Conservation (phyloP, 2,329 filamentous ascomycete species). For the Neocatenulostroma microsporum region DNA sequence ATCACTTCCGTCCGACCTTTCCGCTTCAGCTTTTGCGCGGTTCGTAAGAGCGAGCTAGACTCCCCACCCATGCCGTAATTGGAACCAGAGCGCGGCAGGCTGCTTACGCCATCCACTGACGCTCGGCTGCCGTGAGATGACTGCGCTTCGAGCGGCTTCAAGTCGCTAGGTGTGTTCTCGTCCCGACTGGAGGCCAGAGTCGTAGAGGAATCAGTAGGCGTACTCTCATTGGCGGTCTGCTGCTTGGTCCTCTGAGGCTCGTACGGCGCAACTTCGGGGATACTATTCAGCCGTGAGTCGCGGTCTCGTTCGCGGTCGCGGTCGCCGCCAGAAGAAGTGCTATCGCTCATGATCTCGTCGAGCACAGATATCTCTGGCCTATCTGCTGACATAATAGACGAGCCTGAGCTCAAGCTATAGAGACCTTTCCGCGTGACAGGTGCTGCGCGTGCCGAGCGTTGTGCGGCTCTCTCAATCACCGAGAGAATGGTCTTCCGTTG, state of each 20-base stretch:
- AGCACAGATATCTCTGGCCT: slow-evolving; percentile 19
- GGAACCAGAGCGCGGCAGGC: slow-evolving; percentile 15
- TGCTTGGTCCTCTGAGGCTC: slow-evolving; percentile 11
- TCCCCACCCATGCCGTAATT: slow-evolving; percentile 14
- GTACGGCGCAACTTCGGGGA: slow-evolving; percentile 21
- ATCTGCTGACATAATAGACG: slow-evolving; percentile 27
- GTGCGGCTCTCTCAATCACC: slow-evolving; percentile 69
- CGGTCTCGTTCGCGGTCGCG: slow-evolving; percentile 36
- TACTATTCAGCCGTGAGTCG: slow-evolving; percentile 34
- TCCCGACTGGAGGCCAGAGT: slow-evolving; percentile 2
- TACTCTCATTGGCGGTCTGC: slow-evolving; percentile 1
- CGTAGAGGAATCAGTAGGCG: too few species aligned
- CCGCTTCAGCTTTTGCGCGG: slow-evolving; percentile 42
- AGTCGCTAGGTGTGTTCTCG: too few species aligned
- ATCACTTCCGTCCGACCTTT: slow-evolving; percentile 54
- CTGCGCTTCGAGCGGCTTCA: slow-evolving; percentile 15
- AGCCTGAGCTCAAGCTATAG: slow-evolving; percentile 43
- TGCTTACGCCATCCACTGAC: slow-evolving; percentile 11
- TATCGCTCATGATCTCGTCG: slow-evolving; percentile 43
- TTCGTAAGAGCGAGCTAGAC: slow-evolving; percentile 28
- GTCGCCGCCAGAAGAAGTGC: slow-evolving; percentile 40
- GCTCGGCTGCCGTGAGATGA: slow-evolving; percentile 7
- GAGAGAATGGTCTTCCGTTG: slow-evolving; percentile 64
- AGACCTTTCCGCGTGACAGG: slow-evolving; percentile 34
- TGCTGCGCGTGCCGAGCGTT: slow-evolving; percentile 45